phyloP scores from a whole-genome alignment of 75 land plant genomes.

The Cupressus sempervirens region DNA sequence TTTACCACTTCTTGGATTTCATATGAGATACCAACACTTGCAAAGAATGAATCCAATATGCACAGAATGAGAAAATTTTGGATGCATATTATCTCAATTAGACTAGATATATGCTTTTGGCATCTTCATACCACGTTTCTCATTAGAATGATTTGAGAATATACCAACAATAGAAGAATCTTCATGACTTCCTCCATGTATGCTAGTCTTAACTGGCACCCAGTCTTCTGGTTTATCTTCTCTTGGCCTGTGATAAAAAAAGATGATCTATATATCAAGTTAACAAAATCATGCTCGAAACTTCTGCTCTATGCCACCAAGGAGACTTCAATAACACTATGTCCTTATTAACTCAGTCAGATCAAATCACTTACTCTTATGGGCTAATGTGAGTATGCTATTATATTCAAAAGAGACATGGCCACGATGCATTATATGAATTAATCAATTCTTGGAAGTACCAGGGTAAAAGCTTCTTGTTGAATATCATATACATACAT shows the following conservation, averaged over 20 bases:
- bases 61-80: background rate
- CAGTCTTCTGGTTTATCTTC: slow-evolving; percentile 61
- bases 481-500: slow-evolving; percentile 27
- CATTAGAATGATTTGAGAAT: slow-evolving; percentile 42
- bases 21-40: background rate
- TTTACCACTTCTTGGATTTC: background rate
- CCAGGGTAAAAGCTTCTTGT: slow-evolving; percentile 3
- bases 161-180: slow-evolving; percentile 40
- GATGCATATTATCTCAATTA: background rate
- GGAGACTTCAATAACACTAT: background rate
- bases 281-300: background rate
- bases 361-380: slow-evolving; percentile 1
- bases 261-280: background rate
- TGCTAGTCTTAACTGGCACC: slow-evolving; percentile 41
- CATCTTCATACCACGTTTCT: background rate
- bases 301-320: background rate
- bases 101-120: background rate
- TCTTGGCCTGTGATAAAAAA: slow-evolving; percentile 28
- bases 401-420: slow-evolving; percentile 6
- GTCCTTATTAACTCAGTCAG: background rate
- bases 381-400: background rate
- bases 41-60: background rate
- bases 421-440: background rate
- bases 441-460: background rate
- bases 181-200: slow-evolving; percentile 1